These are phyloP conservation scores for Eucalyptus shirleyi DNA, from an alignment of 345 rosid species.

Conservation along the genomic window DNA sequence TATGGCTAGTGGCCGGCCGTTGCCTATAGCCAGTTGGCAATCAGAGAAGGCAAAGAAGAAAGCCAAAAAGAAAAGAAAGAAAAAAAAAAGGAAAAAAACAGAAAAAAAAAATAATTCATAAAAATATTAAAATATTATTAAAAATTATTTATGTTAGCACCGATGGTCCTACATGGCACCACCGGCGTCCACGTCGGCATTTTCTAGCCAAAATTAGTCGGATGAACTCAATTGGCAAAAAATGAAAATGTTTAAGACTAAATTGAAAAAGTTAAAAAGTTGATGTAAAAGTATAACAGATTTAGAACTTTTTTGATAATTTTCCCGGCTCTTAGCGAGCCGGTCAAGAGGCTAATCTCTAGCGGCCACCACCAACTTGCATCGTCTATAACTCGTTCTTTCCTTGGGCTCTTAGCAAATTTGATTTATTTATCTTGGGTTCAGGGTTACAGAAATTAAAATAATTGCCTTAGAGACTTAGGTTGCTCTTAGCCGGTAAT, in stretches of 20 bases:
- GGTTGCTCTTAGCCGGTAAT: neutral
- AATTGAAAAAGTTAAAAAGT: no score
- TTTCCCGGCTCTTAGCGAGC: neutral
- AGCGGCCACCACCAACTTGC: neutral
- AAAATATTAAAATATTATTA: no score
- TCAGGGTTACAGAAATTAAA: neutral
- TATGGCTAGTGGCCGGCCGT: no score
- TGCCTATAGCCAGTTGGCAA: rapidly evolving
- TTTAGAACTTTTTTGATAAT: no score
- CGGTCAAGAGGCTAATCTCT: neutral
- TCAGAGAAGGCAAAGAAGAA: no score
- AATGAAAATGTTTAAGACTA: no score
- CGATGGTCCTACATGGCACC: rapidly evolving
- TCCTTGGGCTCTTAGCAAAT: neutral
- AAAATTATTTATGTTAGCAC: rapidly evolving
- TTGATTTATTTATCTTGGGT: neutral
- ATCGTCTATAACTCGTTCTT: neutral
- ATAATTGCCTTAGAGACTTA: neutral
- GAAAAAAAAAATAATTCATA: rapidly evolving
- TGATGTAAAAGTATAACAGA: no score
- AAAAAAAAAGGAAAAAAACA: rapidly evolving
- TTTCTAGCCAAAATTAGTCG: no score
- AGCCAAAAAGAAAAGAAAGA: no score
- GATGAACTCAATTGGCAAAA: no score
- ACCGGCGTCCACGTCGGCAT: rapidly evolving